A percentile compares a stretch with the other conserved stretches of the same genome.
Evolutionary conservation across 176 grass and related monocot species (phyloP).

Genomic region (Thalia dealbata): DNA sequence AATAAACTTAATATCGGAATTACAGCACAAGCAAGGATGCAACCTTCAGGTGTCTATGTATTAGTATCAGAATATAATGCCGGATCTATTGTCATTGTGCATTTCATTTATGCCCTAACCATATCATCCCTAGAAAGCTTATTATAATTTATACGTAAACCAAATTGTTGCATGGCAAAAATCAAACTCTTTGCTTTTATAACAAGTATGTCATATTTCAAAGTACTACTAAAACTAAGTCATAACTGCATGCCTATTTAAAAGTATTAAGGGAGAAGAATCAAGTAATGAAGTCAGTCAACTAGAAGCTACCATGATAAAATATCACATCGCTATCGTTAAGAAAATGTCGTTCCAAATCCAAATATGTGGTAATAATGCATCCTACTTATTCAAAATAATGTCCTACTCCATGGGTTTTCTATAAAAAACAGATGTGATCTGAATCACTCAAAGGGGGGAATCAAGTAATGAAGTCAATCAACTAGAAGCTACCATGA

Average conservation of each 20-base stretch:
- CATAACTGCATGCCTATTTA: background rate
- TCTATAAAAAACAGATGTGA: too few species aligned
- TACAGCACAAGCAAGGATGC: background rate
- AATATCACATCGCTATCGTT: background rate
- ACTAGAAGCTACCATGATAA: background rate
- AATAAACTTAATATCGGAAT: background rate
- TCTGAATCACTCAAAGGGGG: background rate
- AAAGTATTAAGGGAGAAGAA: background rate
- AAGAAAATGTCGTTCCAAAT: background rate
- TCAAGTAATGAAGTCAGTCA: background rate
- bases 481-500: background rate
- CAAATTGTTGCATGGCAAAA: background rate
- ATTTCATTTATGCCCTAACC: too few species aligned
- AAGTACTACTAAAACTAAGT: background rate
- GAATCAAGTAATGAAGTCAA: background rate
- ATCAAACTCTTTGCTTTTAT: background rate
- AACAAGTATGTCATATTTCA: background rate
- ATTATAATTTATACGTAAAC: background rate
- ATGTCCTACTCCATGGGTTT: background rate
- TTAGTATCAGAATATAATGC: too few species aligned
- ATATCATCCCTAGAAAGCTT: background rate
- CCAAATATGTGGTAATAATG: background rate
- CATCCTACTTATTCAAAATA: background rate
- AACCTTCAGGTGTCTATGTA: background rate
- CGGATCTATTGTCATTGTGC: too few species aligned